Conservation (phyloP, 768 basidiomycete genomes). For the Amylocystis lapponica region DNA sequence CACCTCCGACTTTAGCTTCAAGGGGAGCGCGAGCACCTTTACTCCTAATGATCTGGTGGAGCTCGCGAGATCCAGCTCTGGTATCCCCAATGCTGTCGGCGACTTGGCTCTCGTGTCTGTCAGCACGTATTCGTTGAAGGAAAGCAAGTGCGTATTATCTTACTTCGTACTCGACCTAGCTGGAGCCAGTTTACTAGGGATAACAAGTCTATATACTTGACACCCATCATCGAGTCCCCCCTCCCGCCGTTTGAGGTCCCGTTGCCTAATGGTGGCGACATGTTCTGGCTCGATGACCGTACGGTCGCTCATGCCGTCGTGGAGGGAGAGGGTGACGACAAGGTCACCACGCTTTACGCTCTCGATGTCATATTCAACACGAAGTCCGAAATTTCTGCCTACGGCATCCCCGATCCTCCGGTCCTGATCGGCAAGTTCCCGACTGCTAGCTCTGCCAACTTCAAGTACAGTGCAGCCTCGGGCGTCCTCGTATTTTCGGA, state of each 20-base stretch:
- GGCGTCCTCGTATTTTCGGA: constrained; percentile 81
- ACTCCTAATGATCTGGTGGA: constrained; percentile 67
- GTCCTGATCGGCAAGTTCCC: constrained; percentile 60
- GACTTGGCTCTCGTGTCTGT: constrained; percentile 63
- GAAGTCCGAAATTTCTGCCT: constrained; percentile 19
- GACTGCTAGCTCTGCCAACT: constrained; percentile 62
- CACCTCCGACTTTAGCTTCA: constrained; percentile 47
- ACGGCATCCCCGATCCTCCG: constrained; percentile 34
- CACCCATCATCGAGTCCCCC: constrained; percentile 49
- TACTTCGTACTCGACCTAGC: neutral
- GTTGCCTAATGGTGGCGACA: constrained; percentile 64
- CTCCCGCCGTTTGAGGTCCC: constrained; percentile 49
- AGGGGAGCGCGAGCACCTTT: constrained; percentile 53
- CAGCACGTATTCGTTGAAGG: constrained; percentile 65
- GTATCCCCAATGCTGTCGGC: constrained; percentile 61
- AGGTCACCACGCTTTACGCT: constrained; percentile 52
- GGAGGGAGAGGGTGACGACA: constrained; percentile 41
- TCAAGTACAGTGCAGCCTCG: constrained; percentile 52
- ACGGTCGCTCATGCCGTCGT: constrained; percentile 68
- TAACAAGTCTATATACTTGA: constrained; percentile 59
- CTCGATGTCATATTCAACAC: constrained; percentile 45
- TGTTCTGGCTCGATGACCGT: constrained; percentile 71
- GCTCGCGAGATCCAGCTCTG: constrained; percentile 60
- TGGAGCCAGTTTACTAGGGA: constrained; percentile 41
- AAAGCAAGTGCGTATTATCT: constrained; percentile 54